Conservation (phyloP, 2,329 filamentous ascomycete genomes). For the Scedosporium dehoogii region DNA sequence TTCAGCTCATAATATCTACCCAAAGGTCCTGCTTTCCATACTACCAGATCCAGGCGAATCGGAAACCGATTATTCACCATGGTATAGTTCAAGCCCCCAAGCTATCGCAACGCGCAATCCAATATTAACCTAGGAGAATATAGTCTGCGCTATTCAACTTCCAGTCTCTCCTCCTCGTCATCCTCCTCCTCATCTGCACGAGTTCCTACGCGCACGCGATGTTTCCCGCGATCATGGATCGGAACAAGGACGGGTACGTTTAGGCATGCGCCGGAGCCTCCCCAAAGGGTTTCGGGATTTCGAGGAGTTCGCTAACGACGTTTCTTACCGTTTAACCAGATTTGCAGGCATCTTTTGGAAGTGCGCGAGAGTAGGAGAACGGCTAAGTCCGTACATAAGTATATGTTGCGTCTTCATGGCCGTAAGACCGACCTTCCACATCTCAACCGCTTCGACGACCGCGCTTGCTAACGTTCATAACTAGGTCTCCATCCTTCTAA, state of each 20-base stretch:
- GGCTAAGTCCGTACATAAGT: slow-evolving; percentile 90
- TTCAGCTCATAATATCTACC: too few relatives aligned
- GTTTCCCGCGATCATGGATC: slow-evolving; percentile 81
- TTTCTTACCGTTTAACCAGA: slow-evolving; percentile 27
- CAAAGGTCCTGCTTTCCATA: too few relatives aligned
- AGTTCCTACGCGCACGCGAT: slow-evolving; percentile 88
- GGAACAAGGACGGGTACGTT: slow-evolving; percentile 78
- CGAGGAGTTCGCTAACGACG: background rate
- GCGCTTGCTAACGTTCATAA: background rate
- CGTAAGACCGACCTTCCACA: slow-evolving; percentile 37
- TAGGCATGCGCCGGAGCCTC: background rate
- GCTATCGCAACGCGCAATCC: background rate
- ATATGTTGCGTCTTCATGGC: slow-evolving; percentile 92
- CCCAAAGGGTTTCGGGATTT: background rate
- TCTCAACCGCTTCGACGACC: background rate
- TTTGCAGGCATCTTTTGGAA: slow-evolving; percentile 92
- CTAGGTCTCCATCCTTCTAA: slow-evolving; percentile 26
- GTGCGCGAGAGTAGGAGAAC: slow-evolving; percentile 81
- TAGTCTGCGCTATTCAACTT: slow-evolving; percentile 98
- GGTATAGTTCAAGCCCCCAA: background rate
- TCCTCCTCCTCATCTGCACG: slow-evolving; percentile 92
- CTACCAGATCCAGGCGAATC: too few relatives aligned
- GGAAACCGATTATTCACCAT: background rate
- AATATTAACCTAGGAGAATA: slow-evolving; percentile 13
- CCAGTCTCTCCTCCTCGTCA: slow-evolving; percentile 87